phyloP scores from a whole-genome alignment of 83 land plant genomes.

The Larix sibirica region DNA sequence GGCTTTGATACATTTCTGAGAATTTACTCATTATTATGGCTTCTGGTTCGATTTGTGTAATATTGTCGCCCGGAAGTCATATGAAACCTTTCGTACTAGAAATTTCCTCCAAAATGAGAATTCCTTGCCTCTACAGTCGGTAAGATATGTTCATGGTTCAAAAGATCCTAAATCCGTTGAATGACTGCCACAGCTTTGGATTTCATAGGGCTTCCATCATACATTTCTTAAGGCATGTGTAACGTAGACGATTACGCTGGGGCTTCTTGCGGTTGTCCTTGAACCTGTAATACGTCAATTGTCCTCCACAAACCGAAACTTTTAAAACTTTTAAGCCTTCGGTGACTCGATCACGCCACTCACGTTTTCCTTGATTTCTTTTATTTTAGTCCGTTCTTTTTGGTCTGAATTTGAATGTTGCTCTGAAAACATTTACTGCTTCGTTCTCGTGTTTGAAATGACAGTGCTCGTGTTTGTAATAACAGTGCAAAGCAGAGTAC shows the following conservation, averaged over 20 bases:
- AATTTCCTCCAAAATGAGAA: too few species aligned
- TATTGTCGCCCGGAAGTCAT: too few species aligned
- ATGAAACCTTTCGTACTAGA: too few species aligned
- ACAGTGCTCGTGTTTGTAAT: not conserved
- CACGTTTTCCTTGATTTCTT: not conserved
- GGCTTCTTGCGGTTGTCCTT: not conserved
- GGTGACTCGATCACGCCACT: not conserved
- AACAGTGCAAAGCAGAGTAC: not conserved
- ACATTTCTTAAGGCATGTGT: not conserved
- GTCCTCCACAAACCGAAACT: not conserved
- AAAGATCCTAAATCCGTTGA: not conserved
- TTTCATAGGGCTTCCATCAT: not conserved
- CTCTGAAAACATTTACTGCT: not conserved
- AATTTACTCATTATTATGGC: too few species aligned
- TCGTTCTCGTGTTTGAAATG: not conserved
- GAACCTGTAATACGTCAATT: not conserved
- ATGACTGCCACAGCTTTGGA: not conserved
- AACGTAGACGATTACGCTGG: not conserved
- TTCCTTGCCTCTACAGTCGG: not conserved
- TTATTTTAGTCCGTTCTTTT: not conserved
- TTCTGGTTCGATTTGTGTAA: too few species aligned
- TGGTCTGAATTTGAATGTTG: not conserved
- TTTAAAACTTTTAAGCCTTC: not conserved
- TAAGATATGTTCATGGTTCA: not conserved
- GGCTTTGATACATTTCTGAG: too few species aligned